Conservation (phyloP, 306 rosid genomes). For the Cicer bijugum region DNA sequence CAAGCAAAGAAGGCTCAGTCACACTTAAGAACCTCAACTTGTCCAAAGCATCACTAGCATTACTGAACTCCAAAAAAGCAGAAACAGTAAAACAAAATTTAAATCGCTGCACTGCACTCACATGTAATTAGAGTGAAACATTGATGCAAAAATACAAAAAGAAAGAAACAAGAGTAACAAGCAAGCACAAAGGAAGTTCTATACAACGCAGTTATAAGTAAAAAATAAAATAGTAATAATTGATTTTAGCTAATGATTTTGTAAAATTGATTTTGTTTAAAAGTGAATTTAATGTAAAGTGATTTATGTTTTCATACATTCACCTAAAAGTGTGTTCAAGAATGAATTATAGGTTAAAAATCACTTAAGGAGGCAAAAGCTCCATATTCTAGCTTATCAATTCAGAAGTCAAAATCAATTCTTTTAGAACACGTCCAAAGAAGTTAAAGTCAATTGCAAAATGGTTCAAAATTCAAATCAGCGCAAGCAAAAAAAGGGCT, state of each 20-base stretch:
- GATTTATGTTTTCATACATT: too few relatives aligned
- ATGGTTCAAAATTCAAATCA: background rate
- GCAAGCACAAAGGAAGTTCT: constrained; percentile 22
- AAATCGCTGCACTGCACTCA: background rate
- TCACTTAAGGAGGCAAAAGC: too few relatives aligned
- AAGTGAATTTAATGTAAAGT: too few relatives aligned
- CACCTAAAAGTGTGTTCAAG: too few relatives aligned
- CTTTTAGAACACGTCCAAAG: too few relatives aligned
- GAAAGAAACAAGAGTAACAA: background rate
- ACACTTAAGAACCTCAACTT: constrained; percentile 95
- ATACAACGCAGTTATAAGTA: background rate
- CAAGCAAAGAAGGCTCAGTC: constrained; percentile 93
- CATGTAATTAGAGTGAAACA: background rate
- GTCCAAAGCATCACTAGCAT: constrained; percentile 98
- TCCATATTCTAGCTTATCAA: too few relatives aligned
- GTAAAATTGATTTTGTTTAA: too few relatives aligned
- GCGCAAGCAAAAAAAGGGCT: background rate
- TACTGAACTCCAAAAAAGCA: constrained; percentile 48
- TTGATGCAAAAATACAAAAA: constrained; percentile 1
- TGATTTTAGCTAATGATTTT: too few relatives aligned
- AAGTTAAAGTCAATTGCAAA: background rate
- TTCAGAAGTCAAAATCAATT: too few relatives aligned
- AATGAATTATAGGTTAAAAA: too few relatives aligned
- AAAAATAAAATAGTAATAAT: too few relatives aligned
- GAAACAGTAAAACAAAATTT: constrained; percentile 18